phyloP scores from a whole-genome alignment of 2,329 filamentous ascomycete genomes.

The Neonectria neomacrospora region DNA sequence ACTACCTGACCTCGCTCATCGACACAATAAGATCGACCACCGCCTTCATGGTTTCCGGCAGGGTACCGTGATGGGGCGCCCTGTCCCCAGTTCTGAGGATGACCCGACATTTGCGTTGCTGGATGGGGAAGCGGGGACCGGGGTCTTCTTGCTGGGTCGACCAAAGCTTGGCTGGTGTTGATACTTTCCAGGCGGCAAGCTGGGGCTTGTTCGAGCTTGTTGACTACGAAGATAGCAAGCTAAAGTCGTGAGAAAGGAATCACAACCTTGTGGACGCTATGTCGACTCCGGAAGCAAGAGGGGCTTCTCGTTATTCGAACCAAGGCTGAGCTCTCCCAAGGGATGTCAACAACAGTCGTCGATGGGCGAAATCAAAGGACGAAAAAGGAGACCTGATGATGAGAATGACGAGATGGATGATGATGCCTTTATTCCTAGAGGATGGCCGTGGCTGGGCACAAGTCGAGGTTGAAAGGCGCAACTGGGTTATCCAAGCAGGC shows the following conservation, averaged over 20 bases:
- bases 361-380: neutral
- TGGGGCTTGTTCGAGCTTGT: neutral
- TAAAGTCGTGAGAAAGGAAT: neutral
- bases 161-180: neutral
- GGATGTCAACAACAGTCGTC: too few species aligned
- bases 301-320: neutral
- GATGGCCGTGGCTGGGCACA: neutral
- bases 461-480: slow-evolving; percentile 4
- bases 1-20: neutral
- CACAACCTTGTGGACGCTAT: neutral
- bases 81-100: neutral
- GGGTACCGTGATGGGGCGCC: neutral
- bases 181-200: neutral
- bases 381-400: neutral
- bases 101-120: neutral
- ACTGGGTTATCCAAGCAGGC: neutral
- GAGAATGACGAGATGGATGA: neutral
- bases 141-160: neutral
- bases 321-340: neutral
- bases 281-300: neutral
- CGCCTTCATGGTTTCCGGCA: neutral
- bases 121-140: neutral
- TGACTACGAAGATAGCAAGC: neutral
- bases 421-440: too few species aligned
- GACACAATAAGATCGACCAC: neutral